Evolutionary conservation across 2,329 filamentous ascomycete genomes (phyloP).

Genomic region (Rhinocladiella mackenziei): DNA sequence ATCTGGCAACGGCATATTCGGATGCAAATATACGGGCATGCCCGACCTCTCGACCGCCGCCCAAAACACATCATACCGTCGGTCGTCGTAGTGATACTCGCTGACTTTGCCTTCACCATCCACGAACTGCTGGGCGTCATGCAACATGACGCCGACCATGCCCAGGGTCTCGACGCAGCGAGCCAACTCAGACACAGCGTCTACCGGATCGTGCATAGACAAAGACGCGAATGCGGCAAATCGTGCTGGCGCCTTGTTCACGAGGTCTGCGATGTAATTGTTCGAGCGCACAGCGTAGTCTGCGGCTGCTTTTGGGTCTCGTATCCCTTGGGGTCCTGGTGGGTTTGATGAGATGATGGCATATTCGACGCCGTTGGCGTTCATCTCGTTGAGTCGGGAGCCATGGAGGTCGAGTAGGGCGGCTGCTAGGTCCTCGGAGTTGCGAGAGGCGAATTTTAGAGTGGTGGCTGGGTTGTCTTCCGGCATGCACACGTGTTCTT

Average conservation of each 20-base stretch:
- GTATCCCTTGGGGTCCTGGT: constrained; percentile 28
- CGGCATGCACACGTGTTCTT: constrained; percentile 17
- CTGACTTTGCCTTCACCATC: background rate
- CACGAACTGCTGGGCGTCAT: constrained; percentile 13
- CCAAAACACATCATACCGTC: constrained; percentile 50
- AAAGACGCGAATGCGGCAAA: constrained; percentile 44
- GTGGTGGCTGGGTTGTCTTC: constrained; percentile 2
- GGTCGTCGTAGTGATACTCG: constrained; percentile 50
- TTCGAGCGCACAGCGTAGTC: constrained; percentile 26
- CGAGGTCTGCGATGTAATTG: constrained; percentile 26
- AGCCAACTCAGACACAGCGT: constrained; percentile 37
- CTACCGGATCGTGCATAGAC: constrained; percentile 38
- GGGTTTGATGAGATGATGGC: constrained; percentile 29
- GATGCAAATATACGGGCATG: constrained; percentile 28
- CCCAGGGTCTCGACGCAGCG: constrained; percentile 45
- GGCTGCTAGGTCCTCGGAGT: background rate
- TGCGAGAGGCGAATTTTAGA: constrained; percentile 5
- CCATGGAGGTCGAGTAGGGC: constrained; percentile 15
- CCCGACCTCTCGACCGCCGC: constrained; percentile 15
- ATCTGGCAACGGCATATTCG: constrained; percentile 8
- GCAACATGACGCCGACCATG: constrained; percentile 14
- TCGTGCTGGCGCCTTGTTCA: constrained; percentile 36
- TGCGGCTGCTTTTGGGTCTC: constrained; percentile 26
- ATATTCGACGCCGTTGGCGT: constrained; percentile 30
- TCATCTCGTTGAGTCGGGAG: constrained; percentile 17